Base-by-base conservation (phyloP, 1,139 yeast genomes). In the Geotrichum siamense region DNA sequence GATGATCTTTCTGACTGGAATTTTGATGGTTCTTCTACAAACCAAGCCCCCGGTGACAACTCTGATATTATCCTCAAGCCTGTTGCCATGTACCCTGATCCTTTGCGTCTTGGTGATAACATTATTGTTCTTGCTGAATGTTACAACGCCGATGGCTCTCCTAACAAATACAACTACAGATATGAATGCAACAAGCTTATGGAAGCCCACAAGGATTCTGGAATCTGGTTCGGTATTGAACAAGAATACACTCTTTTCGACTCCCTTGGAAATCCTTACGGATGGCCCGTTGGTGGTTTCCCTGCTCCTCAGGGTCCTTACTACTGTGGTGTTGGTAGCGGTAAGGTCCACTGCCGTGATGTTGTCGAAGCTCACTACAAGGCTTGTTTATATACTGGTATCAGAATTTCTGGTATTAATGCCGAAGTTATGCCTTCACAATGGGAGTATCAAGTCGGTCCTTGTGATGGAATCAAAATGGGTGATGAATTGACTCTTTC, bases 371-470 rank as follows among this genome's bases (percentile, higher is more conserved):
- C 98, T 51, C 98, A 91, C 74, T 91, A 91, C 82, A 81, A 94
- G 69, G 98, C 98, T 53, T 87, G 96, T 74, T 75, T 91, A 54
- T 82, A 84, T 66, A 79, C 97, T 53, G 97, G 96, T 63, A 68
- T 91, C 57, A 72, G 75, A 64, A 80, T 89, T 57, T 82, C 95
- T 47, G 98, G 98, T 74, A 89, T 91, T 68, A 91, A 91, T 68
- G 98, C 98, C 58, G 98, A 91, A 75, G 98, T 91, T 55, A 91
- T 91, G 97, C 98, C 98, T 48, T 86, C 97, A 49, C 98, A 91
- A 77, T 91, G 98, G 98, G 98, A 91, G 74, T 91, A 84, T 84
- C 98, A 91, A 75, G 97, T 91, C 58, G 98, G 98, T 63, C 98
- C 98, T 54, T 86, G 96, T 71, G 77, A 70, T 54, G 98, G 98